Conservation (phyloP, 179 eudicot genomes). For the Spinacia oleracea region DNA sequence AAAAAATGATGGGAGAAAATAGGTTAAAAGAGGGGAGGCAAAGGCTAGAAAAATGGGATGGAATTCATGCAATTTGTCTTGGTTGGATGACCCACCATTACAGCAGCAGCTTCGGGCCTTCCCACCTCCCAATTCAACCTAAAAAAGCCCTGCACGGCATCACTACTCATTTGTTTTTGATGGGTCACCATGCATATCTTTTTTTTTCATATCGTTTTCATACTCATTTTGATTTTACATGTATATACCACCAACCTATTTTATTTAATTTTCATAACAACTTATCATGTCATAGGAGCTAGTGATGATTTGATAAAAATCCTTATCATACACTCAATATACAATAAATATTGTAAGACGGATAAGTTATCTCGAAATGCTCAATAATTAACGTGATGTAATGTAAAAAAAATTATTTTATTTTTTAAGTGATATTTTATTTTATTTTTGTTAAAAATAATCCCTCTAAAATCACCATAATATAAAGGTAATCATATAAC, state of each 20-base stretch:
- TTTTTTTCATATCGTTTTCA: conserved; percentile 5
- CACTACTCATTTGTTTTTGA: conserved; percentile 10
- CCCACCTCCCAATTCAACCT: conserved; percentile 12
- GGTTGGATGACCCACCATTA: conserved; percentile 28
- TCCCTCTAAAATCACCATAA: too few relatives aligned
- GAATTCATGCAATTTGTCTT: conserved; percentile 29
- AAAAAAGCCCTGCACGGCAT: conserved; percentile 29
- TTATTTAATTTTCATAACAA: neutral
- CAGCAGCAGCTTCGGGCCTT: conserved; percentile 1
- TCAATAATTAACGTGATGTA: too few relatives aligned
- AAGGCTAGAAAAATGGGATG: conserved; percentile 22
- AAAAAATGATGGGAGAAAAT: neutral
- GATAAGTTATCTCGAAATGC: too few relatives aligned
- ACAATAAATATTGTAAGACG: too few relatives aligned
- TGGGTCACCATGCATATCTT: too few relatives aligned
- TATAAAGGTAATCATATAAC: too few relatives aligned
- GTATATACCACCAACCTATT: neutral
- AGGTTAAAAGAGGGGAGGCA: neutral
- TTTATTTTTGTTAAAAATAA: too few relatives aligned
- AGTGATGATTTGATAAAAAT: too few relatives aligned
- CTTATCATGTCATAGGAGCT: conserved; percentile 3
- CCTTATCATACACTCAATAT: too few relatives aligned
- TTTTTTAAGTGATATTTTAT: too few relatives aligned
- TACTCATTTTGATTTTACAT: neutral
- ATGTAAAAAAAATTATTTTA: too few relatives aligned